Conservation (phyloP, 2,329 filamentous ascomycete species). For the Arthrobotrys musiformis region DNA sequence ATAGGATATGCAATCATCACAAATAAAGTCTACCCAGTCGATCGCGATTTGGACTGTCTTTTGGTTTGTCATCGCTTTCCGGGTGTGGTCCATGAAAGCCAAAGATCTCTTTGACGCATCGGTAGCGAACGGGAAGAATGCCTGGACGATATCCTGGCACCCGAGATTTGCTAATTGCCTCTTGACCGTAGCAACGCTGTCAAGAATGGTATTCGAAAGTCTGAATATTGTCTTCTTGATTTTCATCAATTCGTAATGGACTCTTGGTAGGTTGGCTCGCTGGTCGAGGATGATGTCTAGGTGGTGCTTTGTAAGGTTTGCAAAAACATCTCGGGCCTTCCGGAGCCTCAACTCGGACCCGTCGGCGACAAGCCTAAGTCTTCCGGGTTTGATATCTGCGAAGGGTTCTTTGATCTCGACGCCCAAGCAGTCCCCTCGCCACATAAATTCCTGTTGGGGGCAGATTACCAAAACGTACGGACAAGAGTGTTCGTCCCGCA, state of each 20-base stretch:
- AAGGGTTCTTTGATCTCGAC: slow-evolving; percentile 79
- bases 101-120: slow-evolving; percentile 96
- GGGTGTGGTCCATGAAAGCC: slow-evolving; percentile 93
- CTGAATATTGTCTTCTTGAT: slow-evolving; percentile 97
- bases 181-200: slow-evolving; percentile 92
- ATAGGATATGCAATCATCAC: slow-evolving; percentile 92
- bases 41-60: slow-evolving; percentile 92
- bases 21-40: slow-evolving; percentile 98
- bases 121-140: slow-evolving; percentile 97
- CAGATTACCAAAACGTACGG: slow-evolving; percentile 87
- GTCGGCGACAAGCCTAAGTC: slow-evolving; percentile 87
- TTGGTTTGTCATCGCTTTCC: slow-evolving; percentile 95
- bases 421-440: slow-evolving; percentile 81
- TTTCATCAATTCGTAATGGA: slow-evolving; percentile 89
- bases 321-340: slow-evolving; percentile 80
- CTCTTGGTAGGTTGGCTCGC: slow-evolving; percentile 89
- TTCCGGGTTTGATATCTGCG: slow-evolving; percentile 85
- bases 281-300: slow-evolving; percentile 91
- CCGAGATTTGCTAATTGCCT: slow-evolving; percentile 84
- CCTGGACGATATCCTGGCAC: slow-evolving; percentile 95
- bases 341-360: slow-evolving; percentile 81
- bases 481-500: slow-evolving; percentile 78
- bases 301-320: slow-evolving; percentile 81
- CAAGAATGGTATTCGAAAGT: slow-evolving; percentile 97
- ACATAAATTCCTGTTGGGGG: slow-evolving; percentile 80